Evolutionary conservation across 345 rosid species (phyloP), one percentile per base, ranked within the genome.

Genomic region (Eucalyptus camaldulensis): DNA sequence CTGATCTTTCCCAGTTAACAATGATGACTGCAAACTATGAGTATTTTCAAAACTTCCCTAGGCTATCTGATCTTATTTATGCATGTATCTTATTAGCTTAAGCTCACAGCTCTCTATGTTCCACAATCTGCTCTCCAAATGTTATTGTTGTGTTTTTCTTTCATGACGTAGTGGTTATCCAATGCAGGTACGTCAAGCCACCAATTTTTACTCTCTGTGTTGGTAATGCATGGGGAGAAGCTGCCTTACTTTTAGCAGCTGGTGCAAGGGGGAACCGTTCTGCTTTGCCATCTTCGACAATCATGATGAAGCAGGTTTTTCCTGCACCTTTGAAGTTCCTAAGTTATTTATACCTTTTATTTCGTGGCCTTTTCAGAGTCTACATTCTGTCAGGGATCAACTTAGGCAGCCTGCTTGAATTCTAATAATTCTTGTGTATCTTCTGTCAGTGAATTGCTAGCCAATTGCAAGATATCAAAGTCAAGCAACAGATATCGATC

Each of bases 191-290:
- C 93, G 96, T 95, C 49, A 94, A 94, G 89, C 94, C 98, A 47
- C 99, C 98, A n/a, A 96, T 97, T 90, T 96, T 95, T 91, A 97
- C 99, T 87, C 2, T 98, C 2, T 98, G 98, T 90, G 97, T 96
- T 43, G 99, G 99, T 86, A 96, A 96, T 93, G 99, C 99, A 88
- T 97, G 97, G 99, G 99, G 99, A 87, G 99, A 98, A 94, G 99
- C 99, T 76, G 97, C 99, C 62, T 92, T 98, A 88, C 97, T 96
- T 90, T 91, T 95, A 93, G 95, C 96, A 83, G 95, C 96, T 67
- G 96, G 96, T 50, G 91, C 94, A 72, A 91, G 69, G 92, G 97
- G 96, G 90, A 93, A 95, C 45, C 96, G 96, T 53, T 90, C 96
- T 88, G 95, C 97, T 87, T 92, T 95, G 87, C 96, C 96, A 45